Evolutionary conservation across 2,329 filamentous ascomycete species (phyloP), one percentile per base, ranked within the genome.

Genomic region (Ceratocystis albifundus): DNA sequence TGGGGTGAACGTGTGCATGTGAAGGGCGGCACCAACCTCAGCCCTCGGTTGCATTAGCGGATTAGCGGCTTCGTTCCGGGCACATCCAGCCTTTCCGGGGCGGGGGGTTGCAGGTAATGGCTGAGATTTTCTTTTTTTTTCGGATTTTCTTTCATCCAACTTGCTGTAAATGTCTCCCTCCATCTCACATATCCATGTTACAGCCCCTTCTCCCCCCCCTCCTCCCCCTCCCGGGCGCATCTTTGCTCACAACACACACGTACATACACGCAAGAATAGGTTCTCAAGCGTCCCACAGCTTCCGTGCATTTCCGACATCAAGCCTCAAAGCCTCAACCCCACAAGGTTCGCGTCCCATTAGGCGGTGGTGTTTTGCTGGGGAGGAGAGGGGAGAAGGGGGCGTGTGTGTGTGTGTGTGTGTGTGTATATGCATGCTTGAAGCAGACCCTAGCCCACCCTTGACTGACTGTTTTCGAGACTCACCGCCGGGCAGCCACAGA

Each of bases 401-500:
- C n/a, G n/a, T n/a, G 15, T 22, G 46, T 7, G 45, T 48, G 12
- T 22, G n/a, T 2, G 44, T 4, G 44, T 3, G 44, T 12, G n/a
- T 2, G 45, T n/a, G 45, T 7, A 17, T 20, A 17, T 48, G 48
- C 4, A 4, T 53, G 48, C 36, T 41, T 41, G 10, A 12, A 25
- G 48, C 20, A 28, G 7, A 28, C 48, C 25, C 55, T n/a, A 59
- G 8, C 25, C 48, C 12, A 17, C 48, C 48, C 6, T 36, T 59
- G 25, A 28, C 25, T 53, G 48, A 50, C 48, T 32, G 12, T 32
- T 59, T 32, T n/a, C 28, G 61, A 45, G 44, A 48, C 61, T 63
- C 61, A 63, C 61, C 61, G 61, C 61, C 61, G 61, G 61, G 30
- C 44, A 63, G 41, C 61, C 44, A 32, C 61, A 63, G 61, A 28